Evolutionary conservation across 2,329 filamentous ascomycete species (phyloP).

Genomic region (Sphaerulina populicola): DNA sequence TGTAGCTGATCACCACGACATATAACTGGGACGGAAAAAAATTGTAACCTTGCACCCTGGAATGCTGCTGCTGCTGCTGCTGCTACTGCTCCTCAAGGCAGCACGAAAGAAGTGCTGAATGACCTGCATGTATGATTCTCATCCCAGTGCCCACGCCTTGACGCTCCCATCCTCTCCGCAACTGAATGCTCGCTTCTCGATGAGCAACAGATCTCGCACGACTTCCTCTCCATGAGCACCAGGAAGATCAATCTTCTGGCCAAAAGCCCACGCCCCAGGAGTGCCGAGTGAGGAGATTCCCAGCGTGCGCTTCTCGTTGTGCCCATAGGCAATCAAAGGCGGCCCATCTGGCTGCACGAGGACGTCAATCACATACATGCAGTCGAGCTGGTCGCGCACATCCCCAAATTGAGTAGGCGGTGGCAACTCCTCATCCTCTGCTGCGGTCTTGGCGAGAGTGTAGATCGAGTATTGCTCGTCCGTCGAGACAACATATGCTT

Average conservation of each 20-base stretch:
- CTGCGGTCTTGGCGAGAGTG: conserved; percentile 56
- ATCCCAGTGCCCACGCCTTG: conserved; percentile 34
- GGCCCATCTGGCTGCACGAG: conserved; percentile 38
- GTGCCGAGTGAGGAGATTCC: conserved; percentile 24
- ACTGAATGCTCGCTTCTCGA: conserved; percentile 33
- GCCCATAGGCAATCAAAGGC: conserved; percentile 28
- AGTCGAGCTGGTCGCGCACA: conserved; percentile 55
- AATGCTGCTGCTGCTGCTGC: neutral
- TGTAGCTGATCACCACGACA: neutral
- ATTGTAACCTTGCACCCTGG: neutral
- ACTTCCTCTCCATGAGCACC: conserved; percentile 44
- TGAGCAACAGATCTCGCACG: conserved; percentile 39
- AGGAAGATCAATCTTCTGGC: conserved; percentile 28
- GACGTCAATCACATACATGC: conserved; percentile 67
- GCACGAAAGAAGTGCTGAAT: neutral
- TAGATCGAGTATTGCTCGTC: conserved; percentile 72
- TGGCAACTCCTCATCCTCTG: conserved; percentile 45
- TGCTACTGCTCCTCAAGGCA: neutral
- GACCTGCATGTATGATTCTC: conserved; percentile 5
- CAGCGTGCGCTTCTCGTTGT: conserved; percentile 26
- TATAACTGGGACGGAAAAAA: neutral
- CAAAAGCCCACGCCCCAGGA: conserved; percentile 26
- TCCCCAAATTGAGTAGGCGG: conserved; percentile 57
- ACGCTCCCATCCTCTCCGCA: conserved; percentile 45
- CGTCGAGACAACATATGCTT: conserved; percentile 65